Conservation (phyloP, 495 filamentous ascomycete species). For the Aspergillus carlsbadensis region DNA sequence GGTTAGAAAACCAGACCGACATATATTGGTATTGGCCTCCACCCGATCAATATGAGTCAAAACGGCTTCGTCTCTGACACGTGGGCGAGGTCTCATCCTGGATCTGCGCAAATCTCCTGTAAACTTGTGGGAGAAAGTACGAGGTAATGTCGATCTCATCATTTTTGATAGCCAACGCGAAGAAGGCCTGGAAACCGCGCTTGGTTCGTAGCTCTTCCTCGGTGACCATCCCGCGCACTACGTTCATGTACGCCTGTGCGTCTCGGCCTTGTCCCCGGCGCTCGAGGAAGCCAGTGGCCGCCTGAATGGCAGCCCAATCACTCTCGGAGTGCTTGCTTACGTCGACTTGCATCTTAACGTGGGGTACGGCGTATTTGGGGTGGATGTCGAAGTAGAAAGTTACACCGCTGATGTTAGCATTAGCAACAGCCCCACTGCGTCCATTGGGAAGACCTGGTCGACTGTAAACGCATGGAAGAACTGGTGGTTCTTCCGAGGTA, state of each 20-base stretch:
- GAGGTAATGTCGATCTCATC: conserved; percentile 11
- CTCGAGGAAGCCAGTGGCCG: conserved; percentile 8
- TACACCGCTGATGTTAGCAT: background rate
- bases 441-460: background rate
- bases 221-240: background rate
- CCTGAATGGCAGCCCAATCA: conserved; percentile 3
- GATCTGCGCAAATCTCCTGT: conserved; percentile 4
- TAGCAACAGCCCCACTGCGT: too few species aligned
- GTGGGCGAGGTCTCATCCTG: background rate
- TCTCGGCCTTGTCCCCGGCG: conserved; percentile 1
- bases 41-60: background rate
- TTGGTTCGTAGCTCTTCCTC: conserved; percentile 4
- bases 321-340: conserved; percentile 9
- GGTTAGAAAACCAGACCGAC: too few species aligned
- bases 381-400: conserved; percentile 11
- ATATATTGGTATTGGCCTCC: too few species aligned
- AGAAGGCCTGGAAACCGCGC: conserved; percentile 5
- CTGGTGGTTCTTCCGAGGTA: background rate
- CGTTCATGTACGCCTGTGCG: conserved; percentile 5
- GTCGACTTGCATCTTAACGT: conserved; percentile 3
- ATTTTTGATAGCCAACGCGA: conserved; percentile 7
- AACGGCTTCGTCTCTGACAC: conserved; percentile 3
- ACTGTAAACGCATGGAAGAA: background rate
- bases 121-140: conserved; percentile 12
- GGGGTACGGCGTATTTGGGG: conserved; percentile 1